phyloP scores from a whole-genome alignment of 2,329 filamentous ascomycete species.

The Xylaria sp. region DNA sequence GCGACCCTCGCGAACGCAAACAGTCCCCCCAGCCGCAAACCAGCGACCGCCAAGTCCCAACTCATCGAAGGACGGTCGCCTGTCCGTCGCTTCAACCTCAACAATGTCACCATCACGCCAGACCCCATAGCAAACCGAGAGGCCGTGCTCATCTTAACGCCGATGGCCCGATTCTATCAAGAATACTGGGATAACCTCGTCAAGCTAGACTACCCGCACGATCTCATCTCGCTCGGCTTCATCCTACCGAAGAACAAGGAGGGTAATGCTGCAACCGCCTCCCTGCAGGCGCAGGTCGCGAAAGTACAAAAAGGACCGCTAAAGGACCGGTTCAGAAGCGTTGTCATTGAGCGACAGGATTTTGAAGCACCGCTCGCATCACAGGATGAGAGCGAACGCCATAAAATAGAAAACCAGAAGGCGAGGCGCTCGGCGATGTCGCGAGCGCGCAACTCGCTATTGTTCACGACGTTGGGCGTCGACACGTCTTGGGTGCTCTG shows the following conservation, averaged over 20 bases:
- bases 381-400: constrained; percentile 81
- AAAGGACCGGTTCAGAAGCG: constrained; percentile 79
- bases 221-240: constrained; percentile 90
- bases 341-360: constrained; percentile 93
- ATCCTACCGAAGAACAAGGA: constrained; percentile 93
- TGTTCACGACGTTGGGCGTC: constrained; percentile 91
- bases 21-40: constrained; percentile 60
- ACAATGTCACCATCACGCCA: constrained; percentile 80
- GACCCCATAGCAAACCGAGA: constrained; percentile 75
- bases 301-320: constrained; percentile 80
- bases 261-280: constrained; percentile 77
- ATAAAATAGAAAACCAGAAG: constrained; percentile 90
- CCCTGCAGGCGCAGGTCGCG: constrained; percentile 77
- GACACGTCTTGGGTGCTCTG: constrained; percentile 93
- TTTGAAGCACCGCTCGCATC: constrained; percentile 76
- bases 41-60: constrained; percentile 45
- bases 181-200: constrained; percentile 93
- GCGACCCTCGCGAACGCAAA: constrained; percentile 18
- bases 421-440: constrained; percentile 82
- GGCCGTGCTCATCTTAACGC: constrained; percentile 84
- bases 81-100: constrained; percentile 89
- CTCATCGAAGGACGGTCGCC: constrained; percentile 64
- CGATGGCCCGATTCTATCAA: constrained; percentile 87
- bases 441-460: constrained; percentile 83
- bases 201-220: constrained; percentile 80